Conservation (phyloP, 257 asterid genomes). For the Solanum sitiens region DNA sequence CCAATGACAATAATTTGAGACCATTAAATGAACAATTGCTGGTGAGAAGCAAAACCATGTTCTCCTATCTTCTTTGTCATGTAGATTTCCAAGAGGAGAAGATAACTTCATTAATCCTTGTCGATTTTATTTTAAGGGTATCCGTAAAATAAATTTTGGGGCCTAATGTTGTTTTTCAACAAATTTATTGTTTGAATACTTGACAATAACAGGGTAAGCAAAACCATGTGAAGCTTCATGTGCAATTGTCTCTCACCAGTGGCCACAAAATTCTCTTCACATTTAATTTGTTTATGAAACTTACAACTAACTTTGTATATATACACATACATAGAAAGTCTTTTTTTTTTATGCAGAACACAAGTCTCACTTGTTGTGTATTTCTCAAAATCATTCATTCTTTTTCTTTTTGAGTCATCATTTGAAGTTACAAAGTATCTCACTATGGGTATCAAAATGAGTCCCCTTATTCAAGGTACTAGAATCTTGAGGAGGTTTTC, state of each 20-base stretch:
- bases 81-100: no score
- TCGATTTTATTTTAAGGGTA: no score
- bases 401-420: background rate
- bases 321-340: background rate
- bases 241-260: background rate
- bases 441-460: background rate
- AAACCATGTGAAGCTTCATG: background rate
- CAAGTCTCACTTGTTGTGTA: background rate
- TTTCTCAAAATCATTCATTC: background rate
- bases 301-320: background rate
- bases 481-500: background rate
- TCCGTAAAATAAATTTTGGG: no score
- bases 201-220: background rate
- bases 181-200: no score
- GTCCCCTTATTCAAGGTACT: background rate
- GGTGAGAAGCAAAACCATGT: background rate
- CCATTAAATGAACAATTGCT: background rate
- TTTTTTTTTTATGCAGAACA: background rate
- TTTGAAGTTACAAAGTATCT: background rate
- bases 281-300: no score
- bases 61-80: background rate
- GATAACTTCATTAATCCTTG: no score
- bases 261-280: background rate
- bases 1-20: background rate
- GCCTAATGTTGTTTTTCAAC: no score